Evolutionary conservation across 2,329 filamentous ascomycete genomes (phyloP).

Genomic region (Fusarium pseudocircinatum): DNA sequence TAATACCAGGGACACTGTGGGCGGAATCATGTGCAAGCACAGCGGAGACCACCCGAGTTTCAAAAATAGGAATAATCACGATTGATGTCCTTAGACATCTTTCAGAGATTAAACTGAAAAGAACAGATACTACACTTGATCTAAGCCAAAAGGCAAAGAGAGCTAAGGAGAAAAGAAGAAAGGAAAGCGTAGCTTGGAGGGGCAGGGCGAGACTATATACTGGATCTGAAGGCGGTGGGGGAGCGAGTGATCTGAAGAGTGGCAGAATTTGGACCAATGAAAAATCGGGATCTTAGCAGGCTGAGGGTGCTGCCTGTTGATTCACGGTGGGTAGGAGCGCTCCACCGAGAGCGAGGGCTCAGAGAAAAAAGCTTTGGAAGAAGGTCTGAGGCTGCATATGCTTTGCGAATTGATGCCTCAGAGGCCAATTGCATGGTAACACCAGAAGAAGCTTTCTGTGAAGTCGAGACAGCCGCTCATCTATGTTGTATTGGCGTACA

Average conservation of each 20-base stretch:
- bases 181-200: slow-evolving; percentile 28
- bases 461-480: neutral
- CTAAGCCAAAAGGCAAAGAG: slow-evolving; percentile 74
- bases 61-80: slow-evolving; percentile 82
- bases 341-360: neutral
- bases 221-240: slow-evolving; percentile 2
- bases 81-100: slow-evolving; percentile 76
- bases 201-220: slow-evolving; percentile 36
- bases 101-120: slow-evolving; percentile 98
- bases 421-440: neutral
- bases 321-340: neutral
- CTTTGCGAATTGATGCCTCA: neutral
- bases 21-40: slow-evolving; percentile 53
- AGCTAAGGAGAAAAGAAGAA: slow-evolving; percentile 52
- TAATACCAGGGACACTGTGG: slow-evolving; percentile 56
- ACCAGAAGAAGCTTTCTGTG: neutral
- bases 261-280: slow-evolving; percentile 29
- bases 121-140: slow-evolving; percentile 98
- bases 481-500: neutral
- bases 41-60: slow-evolving; percentile 49
- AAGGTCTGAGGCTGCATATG: slow-evolving; percentile 1
- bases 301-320: slow-evolving; percentile 22
- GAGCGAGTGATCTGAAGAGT: neutral
- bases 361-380: neutral
- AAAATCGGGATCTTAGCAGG: neutral